Conservation (phyloP, 148 eudicot genomes). For the Suaeda aralocaspica region DNA sequence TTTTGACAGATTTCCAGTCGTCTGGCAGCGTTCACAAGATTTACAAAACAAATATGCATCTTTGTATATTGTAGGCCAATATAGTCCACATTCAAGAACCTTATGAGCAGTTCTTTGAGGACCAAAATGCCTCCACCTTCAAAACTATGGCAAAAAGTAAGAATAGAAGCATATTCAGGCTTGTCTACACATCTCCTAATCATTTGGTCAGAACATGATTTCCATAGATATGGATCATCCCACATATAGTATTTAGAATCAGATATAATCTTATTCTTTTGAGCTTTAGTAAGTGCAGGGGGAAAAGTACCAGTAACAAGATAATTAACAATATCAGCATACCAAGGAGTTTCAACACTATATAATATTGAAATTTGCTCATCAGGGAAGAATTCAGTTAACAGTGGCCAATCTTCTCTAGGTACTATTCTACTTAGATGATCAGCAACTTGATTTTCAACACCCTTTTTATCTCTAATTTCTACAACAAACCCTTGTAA, state of each 20-base stretch:
- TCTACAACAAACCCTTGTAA: neutral
- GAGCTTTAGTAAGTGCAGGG: neutral
- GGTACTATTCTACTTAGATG: constrained; percentile 8
- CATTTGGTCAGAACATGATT: neutral
- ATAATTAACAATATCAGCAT: neutral
- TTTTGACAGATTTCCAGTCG: neutral
- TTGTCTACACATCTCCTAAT: neutral
- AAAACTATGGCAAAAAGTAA: neutral
- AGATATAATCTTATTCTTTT: neutral
- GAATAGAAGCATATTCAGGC: neutral
- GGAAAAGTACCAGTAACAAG: constrained; percentile 8
- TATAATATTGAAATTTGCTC: neutral
- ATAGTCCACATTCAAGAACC: neutral
- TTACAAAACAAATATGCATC: neutral
- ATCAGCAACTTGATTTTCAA: neutral
- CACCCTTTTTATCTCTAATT: neutral
- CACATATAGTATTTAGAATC: constrained; percentile 1
- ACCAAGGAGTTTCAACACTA: constrained; percentile 4
- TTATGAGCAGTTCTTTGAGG: neutral
- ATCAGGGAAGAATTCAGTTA: constrained; percentile 8
- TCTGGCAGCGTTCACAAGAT: neutral
- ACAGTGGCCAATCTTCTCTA: neutral
- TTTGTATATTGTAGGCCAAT: neutral
- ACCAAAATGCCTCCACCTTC: neutral
- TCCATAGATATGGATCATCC: constrained; percentile 1